Evolutionary conservation across 495 filamentous ascomycete genomes (phyloP).

Genomic region (Friedmanniomyces simplex): DNA sequence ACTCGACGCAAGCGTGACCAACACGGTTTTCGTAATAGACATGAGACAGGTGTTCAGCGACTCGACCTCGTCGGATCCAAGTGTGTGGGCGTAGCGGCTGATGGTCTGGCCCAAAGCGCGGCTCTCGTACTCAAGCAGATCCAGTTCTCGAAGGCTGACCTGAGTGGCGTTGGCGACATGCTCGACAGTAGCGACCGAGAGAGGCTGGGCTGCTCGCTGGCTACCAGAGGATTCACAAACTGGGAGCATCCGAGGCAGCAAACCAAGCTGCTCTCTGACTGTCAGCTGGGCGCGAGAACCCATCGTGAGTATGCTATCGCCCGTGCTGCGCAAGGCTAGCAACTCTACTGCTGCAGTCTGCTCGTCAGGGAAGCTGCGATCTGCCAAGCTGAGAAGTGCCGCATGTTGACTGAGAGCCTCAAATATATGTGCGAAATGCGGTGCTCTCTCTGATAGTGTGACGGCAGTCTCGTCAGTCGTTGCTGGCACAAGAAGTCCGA

Average conservation of each 20-base stretch:
- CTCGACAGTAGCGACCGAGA: background rate
- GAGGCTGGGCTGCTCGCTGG: background rate
- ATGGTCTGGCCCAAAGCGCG: conserved; percentile 1
- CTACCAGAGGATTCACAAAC: background rate
- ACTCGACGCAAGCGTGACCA: background rate
- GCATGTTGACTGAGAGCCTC: background rate
- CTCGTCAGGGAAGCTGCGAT: background rate
- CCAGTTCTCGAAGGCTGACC: conserved; percentile 42
- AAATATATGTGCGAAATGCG: conserved; percentile 4
- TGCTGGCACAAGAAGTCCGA: background rate
- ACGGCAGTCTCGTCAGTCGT: background rate
- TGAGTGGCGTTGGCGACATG: background rate
- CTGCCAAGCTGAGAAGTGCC: background rate
- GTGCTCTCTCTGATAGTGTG: background rate
- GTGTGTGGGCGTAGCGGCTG: background rate
- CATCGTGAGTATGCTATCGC: background rate
- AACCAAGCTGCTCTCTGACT: background rate
- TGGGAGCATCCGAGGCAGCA: background rate
- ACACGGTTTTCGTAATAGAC: background rate
- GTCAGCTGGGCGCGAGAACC: background rate
- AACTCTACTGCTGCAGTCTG: background rate
- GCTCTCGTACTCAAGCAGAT: conserved; percentile 9
- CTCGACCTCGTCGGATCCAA: background rate
- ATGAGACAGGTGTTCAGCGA: background rate
- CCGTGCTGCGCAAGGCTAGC: background rate